Evolutionary conservation across 805 yeast genomes (phyloP), one percentile per base, ranked within the genome.

Genomic region (Cyberlindnera maritima): DNA sequence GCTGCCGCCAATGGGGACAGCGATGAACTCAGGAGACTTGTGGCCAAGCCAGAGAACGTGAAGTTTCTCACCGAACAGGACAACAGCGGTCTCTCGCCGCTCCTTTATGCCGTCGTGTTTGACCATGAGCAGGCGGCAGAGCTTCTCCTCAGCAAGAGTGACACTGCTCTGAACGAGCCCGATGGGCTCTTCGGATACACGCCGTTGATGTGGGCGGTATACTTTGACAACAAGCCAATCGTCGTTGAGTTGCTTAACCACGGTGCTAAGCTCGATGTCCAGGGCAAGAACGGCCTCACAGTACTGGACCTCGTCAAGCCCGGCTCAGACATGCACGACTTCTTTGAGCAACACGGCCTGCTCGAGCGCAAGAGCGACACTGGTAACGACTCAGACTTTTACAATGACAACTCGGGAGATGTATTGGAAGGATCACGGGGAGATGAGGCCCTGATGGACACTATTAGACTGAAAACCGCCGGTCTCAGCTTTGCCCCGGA

Each of bases 121-220:
- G 71, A 76, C 48, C 70, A 81, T 32, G 57, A 64, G 10, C 71
- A 67, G 8, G 68, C 77, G 37, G 75, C 75, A 2, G 84, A 82
- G 36, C 31, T 51, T 14, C 15, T 51, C 5, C 26, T 51, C 32
- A 46, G 47, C 39, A 48, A 48, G 36, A 43, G 52, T 39, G 41
- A 46, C 3, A 44, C 42, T 13, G 39, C 41, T 2, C 15, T 51
- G n/a, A 48, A 51, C 29, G 49, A 39, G 33, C 46, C 50, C 9
- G 91, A 84, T 55, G 66, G 71, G 2, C 46, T 78, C 19, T 61
- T 77, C 20, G 72, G 77, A 2, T 81, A 79, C 63, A 76, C 88
- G 0, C 88, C 96, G 11, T 64, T 87, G 38, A 88, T 87, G 94
- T 88, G 96, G 96, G 91, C 95, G 0, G 79, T 88, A 3, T 76